Evolutionary conservation across 2,329 filamentous ascomycete genomes (phyloP).

Genomic region (Sporothrix brasiliensis): DNA sequence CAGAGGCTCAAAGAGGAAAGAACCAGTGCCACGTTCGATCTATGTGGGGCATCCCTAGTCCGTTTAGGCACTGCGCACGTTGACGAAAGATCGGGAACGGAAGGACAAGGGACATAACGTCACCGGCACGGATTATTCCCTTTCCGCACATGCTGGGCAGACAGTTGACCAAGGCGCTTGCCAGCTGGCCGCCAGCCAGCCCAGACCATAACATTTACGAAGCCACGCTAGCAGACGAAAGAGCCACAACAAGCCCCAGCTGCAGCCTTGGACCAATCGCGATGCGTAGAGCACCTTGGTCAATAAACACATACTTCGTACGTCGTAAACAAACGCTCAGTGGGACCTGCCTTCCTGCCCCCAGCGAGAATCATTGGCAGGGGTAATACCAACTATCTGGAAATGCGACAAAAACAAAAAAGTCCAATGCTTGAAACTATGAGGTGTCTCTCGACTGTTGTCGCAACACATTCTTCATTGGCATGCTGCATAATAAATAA

Average conservation of each 20-base stretch:
- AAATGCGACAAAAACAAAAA: conserved; percentile 19
- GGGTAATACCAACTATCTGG: background rate
- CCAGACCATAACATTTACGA: background rate
- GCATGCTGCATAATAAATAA: background rate
- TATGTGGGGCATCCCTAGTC: conserved; percentile 20
- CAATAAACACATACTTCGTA: conserved; percentile 5
- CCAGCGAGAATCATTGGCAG: conserved; percentile 20
- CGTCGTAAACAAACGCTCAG: conserved; percentile 14
- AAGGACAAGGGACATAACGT: conserved; percentile 28
- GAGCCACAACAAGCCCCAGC: conserved; percentile 4
- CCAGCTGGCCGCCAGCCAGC: conserved; percentile 18
- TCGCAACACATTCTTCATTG: conserved; percentile 25
- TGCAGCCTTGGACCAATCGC: background rate
- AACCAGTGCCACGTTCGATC: background rate
- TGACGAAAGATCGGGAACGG: conserved; percentile 27
- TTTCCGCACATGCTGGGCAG: conserved; percentile 28
- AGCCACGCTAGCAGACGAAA: background rate
- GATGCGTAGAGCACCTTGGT: background rate
- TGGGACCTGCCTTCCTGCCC: background rate
- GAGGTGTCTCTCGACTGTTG: background rate
- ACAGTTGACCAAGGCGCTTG: background rate
- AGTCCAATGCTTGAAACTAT: background rate
- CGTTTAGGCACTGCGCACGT: conserved; percentile 22
- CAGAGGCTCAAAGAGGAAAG: conserved; percentile 23
- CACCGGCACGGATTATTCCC: conserved; percentile 36